A percentile compares a stretch with the other conserved stretches of the same genome.
phyloP scores from a whole-genome alignment of 2,329 filamentous ascomycete species.

The Xylariaceae sp. region DNA sequence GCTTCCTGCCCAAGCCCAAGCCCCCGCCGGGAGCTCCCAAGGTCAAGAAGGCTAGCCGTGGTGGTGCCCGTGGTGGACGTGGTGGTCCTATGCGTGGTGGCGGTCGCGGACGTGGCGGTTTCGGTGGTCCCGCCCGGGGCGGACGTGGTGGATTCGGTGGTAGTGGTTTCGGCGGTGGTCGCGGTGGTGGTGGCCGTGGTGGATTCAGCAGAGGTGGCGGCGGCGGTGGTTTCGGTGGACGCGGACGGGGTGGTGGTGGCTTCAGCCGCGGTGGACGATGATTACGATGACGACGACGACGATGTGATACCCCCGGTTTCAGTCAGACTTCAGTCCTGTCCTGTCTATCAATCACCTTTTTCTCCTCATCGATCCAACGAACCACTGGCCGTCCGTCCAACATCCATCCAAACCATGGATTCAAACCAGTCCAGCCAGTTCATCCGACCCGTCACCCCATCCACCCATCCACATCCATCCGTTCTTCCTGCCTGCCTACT shows the following conservation, averaged over 20 bases:
- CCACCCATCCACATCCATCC: not conserved
- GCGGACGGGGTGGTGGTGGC: slow-evolving; percentile 19
- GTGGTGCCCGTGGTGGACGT: slow-evolving; percentile 48
- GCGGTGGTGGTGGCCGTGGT: slow-evolving; percentile 23
- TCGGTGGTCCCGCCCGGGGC: slow-evolving; percentile 33
- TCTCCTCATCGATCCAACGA: not conserved
- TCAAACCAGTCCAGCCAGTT: not conserved
- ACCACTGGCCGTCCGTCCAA: no score
- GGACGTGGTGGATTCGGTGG: slow-evolving; percentile 19
- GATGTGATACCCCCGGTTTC: slow-evolving; percentile 15
- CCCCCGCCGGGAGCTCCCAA: slow-evolving; percentile 57
- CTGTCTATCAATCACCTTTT: not conserved
- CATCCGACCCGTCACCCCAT: not conserved
- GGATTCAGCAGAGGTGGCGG: not conserved
- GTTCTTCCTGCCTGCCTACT: slow-evolving; percentile 1
- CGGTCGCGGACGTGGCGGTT: slow-evolving; percentile 46
- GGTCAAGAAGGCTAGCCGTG: slow-evolving; percentile 63
- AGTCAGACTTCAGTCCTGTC: not conserved
- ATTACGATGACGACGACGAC: not conserved
- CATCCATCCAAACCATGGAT: no score
- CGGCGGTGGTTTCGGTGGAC: slow-evolving; percentile 25
- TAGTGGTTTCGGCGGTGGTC: slow-evolving; percentile 30
- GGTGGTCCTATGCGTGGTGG: slow-evolving; percentile 44
- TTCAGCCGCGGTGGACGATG: slow-evolving; percentile 18
- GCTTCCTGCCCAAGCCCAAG: slow-evolving; percentile 95